Base-by-base conservation (phyloP, 2,329 filamentous ascomycete genomes). In the Clonostachys solani region DNA sequence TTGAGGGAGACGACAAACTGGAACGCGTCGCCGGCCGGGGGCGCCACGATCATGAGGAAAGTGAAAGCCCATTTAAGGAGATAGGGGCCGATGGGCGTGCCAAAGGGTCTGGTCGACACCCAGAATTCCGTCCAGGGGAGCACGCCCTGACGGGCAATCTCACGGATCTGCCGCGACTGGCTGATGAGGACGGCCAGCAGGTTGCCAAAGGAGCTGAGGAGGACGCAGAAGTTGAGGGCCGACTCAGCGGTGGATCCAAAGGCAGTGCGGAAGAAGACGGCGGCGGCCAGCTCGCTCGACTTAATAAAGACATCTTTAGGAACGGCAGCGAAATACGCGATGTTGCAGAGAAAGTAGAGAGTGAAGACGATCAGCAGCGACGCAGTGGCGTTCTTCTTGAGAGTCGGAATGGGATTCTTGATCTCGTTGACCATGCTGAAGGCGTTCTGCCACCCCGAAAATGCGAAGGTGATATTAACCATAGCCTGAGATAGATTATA, bases 391-490 rank as follows among this genome's bases (percentile, higher is more conserved):
- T 85, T 83, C 0, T 78, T 80, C 45, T 78, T 82, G 15, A 89
- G 62, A 0, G 85, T 89, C 12, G 75, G 68, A 1, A 88, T 74
- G 0, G 86, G 86, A 49, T 88, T 74, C 50, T 81, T 81, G 17
- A 89, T 84, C 59, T 89, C 85, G 57, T 85, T 86, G 45, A 89
- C 68, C 5, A 88, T 84, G 53, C 87, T 85, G 63, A 84, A 86
- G 51, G 83, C 73, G 50, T 87, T 88, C 45, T 73, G 78, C 13
- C 86, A 67, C 0, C 86, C 85, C 0, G 82, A 73, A 48, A 87
- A 89, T 0, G 83, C 85, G 60, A 87, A 87, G 42, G 84, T 80
- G 1, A 88, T 81, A 54, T 84, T 84, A 66, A 84, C 83, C 1
- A 89, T 64, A 0, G 81, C 80, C 48, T 73, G 56, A 0, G 67